Base-by-base conservation (phyloP, 225 moss, liverwort and hornwort genomes). In the Rhytidiadelphus loreus region DNA sequence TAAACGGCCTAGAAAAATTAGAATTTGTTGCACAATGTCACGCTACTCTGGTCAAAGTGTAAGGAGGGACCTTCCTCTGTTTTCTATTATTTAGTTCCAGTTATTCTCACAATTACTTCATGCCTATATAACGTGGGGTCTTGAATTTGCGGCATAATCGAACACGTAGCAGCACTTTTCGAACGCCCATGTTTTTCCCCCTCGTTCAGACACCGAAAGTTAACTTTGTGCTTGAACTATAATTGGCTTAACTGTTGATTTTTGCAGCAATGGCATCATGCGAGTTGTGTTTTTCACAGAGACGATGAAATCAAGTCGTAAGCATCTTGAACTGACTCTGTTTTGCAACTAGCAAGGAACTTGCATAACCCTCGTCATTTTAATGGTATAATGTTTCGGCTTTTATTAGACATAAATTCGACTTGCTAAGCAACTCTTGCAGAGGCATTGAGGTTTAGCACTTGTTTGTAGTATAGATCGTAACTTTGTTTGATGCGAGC, bases 211-310 rank as follows among this genome's bases (percentile, higher is more conserved):
- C 64, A 19, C 18, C 53, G 53, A 24, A 58, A 59, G 29, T 23
- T 60, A 16, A 28, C 33, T 80, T 63, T 77, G 55, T 25, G 61
- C 82, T 37, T 48, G 70, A 76, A 59, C 33, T 29, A 58, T 66
- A 53, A 77, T 26, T 65, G 69, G 23, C 16, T 28, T 12, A 30
- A 69, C 48, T 80, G 69, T 65, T 39, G 52, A 30, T 69, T 72
- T 75, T 75, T 86, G 81, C 93, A 94, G 94, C 92, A 92, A 91
- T 94, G 94, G 94, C 93, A 94, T 88, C 94, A 94, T 84, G 94
- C 94, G 77, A 94, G 93, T 83, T 94, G 94, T 71, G 93, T 94
- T 46, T 94, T 94, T 59, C 92, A 93, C 66, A 90, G 82, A 77
- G 61, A 90, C 72, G 88, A 82, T 60, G 93, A 91, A 86, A 93